Conservation (phyloP, 1,284 basidiomycete species). For the Trichosporon inkin region DNA sequence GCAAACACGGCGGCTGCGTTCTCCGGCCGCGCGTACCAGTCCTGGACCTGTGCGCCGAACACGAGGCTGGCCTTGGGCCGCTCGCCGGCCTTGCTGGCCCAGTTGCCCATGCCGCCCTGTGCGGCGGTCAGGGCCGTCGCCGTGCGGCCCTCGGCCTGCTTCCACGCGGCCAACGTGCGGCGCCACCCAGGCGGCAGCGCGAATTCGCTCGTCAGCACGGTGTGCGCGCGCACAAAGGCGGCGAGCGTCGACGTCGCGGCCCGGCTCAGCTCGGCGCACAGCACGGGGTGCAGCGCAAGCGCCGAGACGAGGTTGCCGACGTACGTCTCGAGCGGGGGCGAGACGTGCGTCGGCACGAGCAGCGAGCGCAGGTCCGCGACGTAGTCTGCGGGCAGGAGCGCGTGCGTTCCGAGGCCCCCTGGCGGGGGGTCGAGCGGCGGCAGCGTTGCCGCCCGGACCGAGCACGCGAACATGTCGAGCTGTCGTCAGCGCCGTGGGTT, state of each 20-base stretch:
- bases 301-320: constrained; percentile 44
- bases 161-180: constrained; percentile 15
- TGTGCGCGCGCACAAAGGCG: constrained; percentile 33
- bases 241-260: constrained; percentile 24
- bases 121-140: constrained; percentile 10
- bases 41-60: constrained; percentile 21
- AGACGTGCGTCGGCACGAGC: constrained; percentile 41
- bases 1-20: constrained; percentile 38
- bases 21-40: constrained; percentile 31
- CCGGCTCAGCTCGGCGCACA: constrained; percentile 33
- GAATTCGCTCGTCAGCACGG: constrained; percentile 32
- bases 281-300: constrained; percentile 32
- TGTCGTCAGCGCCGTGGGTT: constrained; percentile 12
- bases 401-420: constrained; percentile 1
- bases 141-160: neutral
- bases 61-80: constrained; percentile 23
- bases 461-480: constrained; percentile 39
- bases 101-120: constrained; percentile 36
- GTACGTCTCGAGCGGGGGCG: constrained; percentile 39
- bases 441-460: constrained; percentile 1
- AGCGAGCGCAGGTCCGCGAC: constrained; percentile 29
- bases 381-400: constrained; percentile 30
- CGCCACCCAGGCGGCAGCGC: constrained; percentile 30
- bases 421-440: constrained; percentile 20
- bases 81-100: constrained; percentile 40